phyloP scores from a whole-genome alignment of 1,284 basidiomycete species.

The Naganishia albida region DNA sequence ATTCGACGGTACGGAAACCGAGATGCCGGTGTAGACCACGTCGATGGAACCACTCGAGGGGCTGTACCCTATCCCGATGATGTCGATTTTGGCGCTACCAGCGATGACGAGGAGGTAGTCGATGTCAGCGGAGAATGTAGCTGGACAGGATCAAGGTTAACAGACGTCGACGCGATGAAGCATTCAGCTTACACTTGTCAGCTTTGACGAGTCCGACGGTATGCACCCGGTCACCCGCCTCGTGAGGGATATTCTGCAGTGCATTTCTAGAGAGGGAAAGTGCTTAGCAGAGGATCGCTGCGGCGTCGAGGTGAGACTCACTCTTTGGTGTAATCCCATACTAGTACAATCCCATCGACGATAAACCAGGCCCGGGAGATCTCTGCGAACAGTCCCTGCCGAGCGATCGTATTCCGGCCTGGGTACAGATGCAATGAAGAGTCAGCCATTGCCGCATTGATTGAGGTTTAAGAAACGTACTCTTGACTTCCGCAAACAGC shows the following conservation, averaged over 20 bases:
- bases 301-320: constrained; percentile 53
- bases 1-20: constrained; percentile 24
- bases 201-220: constrained; percentile 81
- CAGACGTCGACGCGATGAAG: not conserved
- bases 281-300: not conserved
- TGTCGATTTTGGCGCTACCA: constrained; percentile 76
- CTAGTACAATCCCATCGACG: constrained; percentile 88
- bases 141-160: constrained; percentile 39
- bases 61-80: constrained; percentile 78
- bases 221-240: constrained; percentile 87
- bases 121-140: constrained; percentile 91
- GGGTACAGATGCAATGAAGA: constrained; percentile 35
- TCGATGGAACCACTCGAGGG: constrained; percentile 18
- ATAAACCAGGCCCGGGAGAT: constrained; percentile 95
- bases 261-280: not conserved
- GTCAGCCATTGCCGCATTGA: not conserved
- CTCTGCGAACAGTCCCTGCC: constrained; percentile 80
- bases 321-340: constrained; percentile 97
- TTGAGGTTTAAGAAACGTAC: constrained; percentile 40
- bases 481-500: constrained; percentile 30
- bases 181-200: constrained; percentile 20
- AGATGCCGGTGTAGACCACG: constrained; percentile 29
- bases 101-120: constrained; percentile 86
- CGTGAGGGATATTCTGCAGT: constrained; percentile 59
- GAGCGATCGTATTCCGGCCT: constrained; percentile 11